phyloP scores from a whole-genome alignment of 2,329 filamentous ascomycete genomes.

The Aspergillus proliferans region DNA sequence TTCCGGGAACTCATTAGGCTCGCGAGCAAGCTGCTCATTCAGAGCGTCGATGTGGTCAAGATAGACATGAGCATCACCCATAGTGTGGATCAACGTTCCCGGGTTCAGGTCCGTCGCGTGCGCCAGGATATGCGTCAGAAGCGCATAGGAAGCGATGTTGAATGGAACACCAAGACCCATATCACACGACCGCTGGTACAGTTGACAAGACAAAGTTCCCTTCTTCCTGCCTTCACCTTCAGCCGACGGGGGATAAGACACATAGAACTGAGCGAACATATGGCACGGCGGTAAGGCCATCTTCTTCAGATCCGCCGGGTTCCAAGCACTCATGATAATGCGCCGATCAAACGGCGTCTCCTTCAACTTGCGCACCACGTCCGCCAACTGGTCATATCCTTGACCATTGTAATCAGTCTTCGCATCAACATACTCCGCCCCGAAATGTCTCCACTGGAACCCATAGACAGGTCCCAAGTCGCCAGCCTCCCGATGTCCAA shows the following conservation, averaged over 20 bases:
- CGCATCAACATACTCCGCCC: constrained; percentile 76
- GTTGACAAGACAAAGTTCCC: constrained; percentile 74
- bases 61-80: constrained; percentile 98
- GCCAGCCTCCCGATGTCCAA: constrained; percentile 73
- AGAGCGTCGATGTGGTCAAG: constrained; percentile 86
- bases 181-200: constrained; percentile 93
- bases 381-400: constrained; percentile 87
- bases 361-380: constrained; percentile 80
- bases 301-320: constrained; percentile 72
- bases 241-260: constrained; percentile 59
- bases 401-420: constrained; percentile 76
- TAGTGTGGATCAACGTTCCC: constrained; percentile 83
- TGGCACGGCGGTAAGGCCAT: constrained; percentile 95
- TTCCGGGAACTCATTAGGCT: constrained; percentile 74
- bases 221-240: constrained; percentile 37
- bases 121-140: constrained; percentile 92
- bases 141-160: constrained; percentile 91
- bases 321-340: constrained; percentile 91
- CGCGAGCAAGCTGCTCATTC: constrained; percentile 68
- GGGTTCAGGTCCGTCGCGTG: constrained; percentile 78
- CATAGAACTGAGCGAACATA: constrained; percentile 97
- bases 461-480: constrained; percentile 95
- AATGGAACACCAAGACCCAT: constrained; percentile 97
- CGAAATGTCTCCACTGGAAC: constrained; percentile 98
- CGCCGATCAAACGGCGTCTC: constrained; percentile 80